phyloP scores from a whole-genome alignment of 768 basidiomycete species.

The Mycena leptocephala region DNA sequence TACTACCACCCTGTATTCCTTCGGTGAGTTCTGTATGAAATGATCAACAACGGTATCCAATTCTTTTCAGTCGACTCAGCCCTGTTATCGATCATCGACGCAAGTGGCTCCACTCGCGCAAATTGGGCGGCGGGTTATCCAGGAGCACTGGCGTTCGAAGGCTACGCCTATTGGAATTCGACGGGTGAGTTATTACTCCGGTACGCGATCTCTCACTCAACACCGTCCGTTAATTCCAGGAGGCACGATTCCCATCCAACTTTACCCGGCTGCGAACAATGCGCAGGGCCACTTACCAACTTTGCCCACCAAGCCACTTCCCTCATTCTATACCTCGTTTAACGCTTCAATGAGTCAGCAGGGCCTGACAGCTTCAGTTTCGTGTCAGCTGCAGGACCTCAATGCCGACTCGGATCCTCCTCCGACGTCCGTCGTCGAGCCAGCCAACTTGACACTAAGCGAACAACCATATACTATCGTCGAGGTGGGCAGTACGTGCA shows the following conservation, averaged over 20 bases:
- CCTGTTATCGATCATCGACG: neutral
- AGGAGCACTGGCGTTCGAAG: neutral
- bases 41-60: too few relatives aligned
- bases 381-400: neutral
- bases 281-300: neutral
- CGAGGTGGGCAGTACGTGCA: neutral
- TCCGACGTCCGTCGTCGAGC: neutral
- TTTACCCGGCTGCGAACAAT: neutral
- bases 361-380: neutral
- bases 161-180: neutral
- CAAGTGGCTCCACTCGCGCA: neutral
- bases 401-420: neutral
- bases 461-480: neutral
- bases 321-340: neutral
- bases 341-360: neutral
- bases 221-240: neutral
- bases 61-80: neutral
- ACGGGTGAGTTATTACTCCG: neutral
- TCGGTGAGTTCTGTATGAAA: neutral
- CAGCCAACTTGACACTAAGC: neutral
- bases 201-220: neutral
- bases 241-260: neutral
- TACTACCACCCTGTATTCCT: neutral
- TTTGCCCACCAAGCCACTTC: neutral
- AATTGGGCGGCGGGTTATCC: neutral